Percentiles rank a stretch among this genome's conserved stretches.
phyloP scores from a whole-genome alignment of 768 basidiomycete genomes.

The Termitomyces sp. region DNA sequence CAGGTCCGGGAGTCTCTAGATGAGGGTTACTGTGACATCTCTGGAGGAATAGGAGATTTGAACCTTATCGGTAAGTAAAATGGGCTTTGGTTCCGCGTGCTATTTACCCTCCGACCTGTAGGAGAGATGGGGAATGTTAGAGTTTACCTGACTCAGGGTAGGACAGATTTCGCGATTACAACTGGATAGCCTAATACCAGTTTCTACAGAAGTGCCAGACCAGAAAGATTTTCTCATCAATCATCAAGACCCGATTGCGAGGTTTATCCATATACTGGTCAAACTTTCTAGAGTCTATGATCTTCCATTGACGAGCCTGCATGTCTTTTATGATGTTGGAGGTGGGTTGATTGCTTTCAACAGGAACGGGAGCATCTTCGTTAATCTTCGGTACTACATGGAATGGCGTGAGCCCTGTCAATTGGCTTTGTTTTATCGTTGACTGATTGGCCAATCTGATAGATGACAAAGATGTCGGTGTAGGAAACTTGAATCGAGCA shows the following conservation, averaged over 20 bases:
- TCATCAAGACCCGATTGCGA: constrained; percentile 56
- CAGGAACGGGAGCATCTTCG: constrained; percentile 79
- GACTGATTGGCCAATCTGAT: neutral
- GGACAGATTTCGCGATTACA: neutral
- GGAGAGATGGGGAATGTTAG: constrained; percentile 61
- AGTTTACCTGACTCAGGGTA: constrained; percentile 64
- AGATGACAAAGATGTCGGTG: constrained; percentile 71
- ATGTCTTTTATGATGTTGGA: constrained; percentile 80
- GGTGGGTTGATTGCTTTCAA: constrained; percentile 95
- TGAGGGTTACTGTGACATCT: constrained; percentile 81
- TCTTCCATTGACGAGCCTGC: constrained; percentile 69
- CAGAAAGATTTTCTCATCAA: constrained; percentile 42
- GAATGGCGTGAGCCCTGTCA: constrained; percentile 72
- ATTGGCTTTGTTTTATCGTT: neutral
- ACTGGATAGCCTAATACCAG: neutral
- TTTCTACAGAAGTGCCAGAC: constrained; percentile 51
- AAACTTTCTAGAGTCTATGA: constrained; percentile 70
- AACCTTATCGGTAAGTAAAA: constrained; percentile 50
- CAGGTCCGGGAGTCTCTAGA: constrained; percentile 71
- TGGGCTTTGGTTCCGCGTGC: neutral
- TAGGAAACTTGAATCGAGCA: constrained; percentile 54
- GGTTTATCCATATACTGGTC: constrained; percentile 69
- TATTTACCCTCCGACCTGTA: constrained; percentile 19
- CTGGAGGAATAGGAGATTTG: constrained; percentile 60
- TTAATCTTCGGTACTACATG: constrained; percentile 84